Base-by-base conservation (phyloP, 2,329 filamentous ascomycete genomes). In the Chaetomium sp. region DNA sequence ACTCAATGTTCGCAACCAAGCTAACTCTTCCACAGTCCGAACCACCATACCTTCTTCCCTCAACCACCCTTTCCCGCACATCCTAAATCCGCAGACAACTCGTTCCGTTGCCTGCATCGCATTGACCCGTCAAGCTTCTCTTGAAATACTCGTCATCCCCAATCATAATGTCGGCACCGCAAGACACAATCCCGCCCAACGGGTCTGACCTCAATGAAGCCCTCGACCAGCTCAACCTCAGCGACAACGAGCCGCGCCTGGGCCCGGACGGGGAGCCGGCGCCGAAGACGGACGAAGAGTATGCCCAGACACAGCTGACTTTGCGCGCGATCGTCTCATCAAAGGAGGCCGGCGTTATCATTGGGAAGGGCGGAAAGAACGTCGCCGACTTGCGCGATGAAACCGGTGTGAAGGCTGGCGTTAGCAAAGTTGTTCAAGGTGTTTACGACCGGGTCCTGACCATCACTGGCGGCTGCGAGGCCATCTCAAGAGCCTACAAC, bases 291-390 rank as follows among this genome's bases (percentile, higher is more conserved):
- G 95, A 99, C 73, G 93, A 98, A 77, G 95, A 99, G 79, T 99
- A 99, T 76, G 93, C 92, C 59, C 87, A 93, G 77, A 88, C 93
- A 60, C 91, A 96, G 79, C 85, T 99, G 74, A 99, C 95, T 67
- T 87, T 99, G 69, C 91, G 95, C 77, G 95, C 95, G 72, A 97
- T 99, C 76, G 95, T 99, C 71, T 97, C 95, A 38, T 97, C 95
- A 78, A 98, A 98, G 82, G 95, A 99, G 81, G 95, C 95, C 66
- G 95, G 95, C 75, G 93, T 99, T 74, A 98, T 99, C 79, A 99
- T 99, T 78, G 95, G 95, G 79, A 99, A 99, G 82, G 93, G 90
- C 64, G 95, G 95, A 76, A 97, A 98, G 85, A 98, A 99, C 75
- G 95, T 99, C 62, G 95, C 95, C 56, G 94, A 98, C 75, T 85